phyloP scores from a whole-genome alignment of 352 stramenopile species.

The Thalassiosira hispida region DNA sequence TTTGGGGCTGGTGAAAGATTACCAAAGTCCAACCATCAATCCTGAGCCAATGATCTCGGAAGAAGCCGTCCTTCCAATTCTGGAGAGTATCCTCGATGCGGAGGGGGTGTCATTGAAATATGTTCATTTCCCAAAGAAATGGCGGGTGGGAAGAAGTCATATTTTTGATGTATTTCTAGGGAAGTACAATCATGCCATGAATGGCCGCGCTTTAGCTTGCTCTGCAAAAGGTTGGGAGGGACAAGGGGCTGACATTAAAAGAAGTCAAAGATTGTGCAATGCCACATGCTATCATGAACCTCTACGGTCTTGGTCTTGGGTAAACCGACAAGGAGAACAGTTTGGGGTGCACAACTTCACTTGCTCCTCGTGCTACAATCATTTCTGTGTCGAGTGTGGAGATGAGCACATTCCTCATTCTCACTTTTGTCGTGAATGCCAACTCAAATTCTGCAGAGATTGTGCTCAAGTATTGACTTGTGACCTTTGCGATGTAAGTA shows the following conservation, averaged over 20 bases:
- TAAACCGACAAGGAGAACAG: neutral
- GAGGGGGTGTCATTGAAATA: neutral
- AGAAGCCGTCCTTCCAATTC: neutral
- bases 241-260: neutral
- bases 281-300: no score
- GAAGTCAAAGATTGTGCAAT: neutral
- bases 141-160: neutral
- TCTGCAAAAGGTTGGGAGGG: neutral
- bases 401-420: no score
- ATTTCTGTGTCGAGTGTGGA: no score
- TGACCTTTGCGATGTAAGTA: no score
- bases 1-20: no score
- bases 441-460: no score
- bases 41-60: neutral
- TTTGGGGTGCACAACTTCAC: conserved; percentile 5
- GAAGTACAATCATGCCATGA: no score
- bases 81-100: conserved; percentile 9
- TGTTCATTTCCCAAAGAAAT: neutral
- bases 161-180: no score
- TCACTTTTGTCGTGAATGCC: no score
- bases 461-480: no score
- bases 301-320: neutral
- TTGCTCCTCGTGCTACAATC: neutral
- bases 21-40: neutral
- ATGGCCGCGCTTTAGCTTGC: no score